Evolutionary conservation across 2,329 filamentous ascomycete genomes (phyloP).

Genomic region (Xylariaceae sp.): DNA sequence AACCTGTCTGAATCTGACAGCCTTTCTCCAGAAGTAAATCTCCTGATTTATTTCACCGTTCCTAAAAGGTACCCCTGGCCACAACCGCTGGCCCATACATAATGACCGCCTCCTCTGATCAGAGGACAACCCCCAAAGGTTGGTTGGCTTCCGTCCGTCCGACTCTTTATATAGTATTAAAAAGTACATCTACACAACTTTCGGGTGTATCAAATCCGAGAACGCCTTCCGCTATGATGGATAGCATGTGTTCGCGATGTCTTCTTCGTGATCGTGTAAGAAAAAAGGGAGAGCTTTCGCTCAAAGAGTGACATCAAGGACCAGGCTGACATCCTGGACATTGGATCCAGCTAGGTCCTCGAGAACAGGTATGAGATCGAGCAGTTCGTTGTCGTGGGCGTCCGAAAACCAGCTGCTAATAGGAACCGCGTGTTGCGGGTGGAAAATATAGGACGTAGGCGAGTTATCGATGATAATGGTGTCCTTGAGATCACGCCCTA

Average conservation of each 20-base stretch:
- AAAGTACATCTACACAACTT: constrained; percentile 48
- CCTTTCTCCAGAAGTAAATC: constrained; percentile 14
- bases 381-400: constrained; percentile 95
- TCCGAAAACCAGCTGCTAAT: constrained; percentile 99
- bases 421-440: constrained; percentile 95
- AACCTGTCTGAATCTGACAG: constrained; percentile 6
- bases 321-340: constrained; percentile 93
- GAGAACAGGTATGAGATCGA: constrained; percentile 95
- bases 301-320: constrained; percentile 83
- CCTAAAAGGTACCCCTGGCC: constrained; percentile 7
- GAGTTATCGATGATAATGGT: constrained; percentile 99
- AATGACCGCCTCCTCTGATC: constrained; percentile 11
- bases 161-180: constrained; percentile 44
- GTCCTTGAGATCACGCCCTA: constrained; percentile 90
- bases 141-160: constrained; percentile 16
- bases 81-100: constrained; percentile 13
- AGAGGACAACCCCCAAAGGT: constrained; percentile 10
- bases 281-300: constrained; percentile 30
- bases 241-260: constrained; percentile 31
- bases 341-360: constrained; percentile 87
- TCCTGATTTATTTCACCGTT: constrained; percentile 7
- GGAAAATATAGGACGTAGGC: constrained; percentile 98
- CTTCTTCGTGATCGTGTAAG: constrained; percentile 25
- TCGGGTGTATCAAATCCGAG: constrained; percentile 42
- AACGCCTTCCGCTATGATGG: constrained; percentile 54